Base-by-base conservation (phyloP, 805 yeast genomes). In the Metschnikowia hibisci region DNA sequence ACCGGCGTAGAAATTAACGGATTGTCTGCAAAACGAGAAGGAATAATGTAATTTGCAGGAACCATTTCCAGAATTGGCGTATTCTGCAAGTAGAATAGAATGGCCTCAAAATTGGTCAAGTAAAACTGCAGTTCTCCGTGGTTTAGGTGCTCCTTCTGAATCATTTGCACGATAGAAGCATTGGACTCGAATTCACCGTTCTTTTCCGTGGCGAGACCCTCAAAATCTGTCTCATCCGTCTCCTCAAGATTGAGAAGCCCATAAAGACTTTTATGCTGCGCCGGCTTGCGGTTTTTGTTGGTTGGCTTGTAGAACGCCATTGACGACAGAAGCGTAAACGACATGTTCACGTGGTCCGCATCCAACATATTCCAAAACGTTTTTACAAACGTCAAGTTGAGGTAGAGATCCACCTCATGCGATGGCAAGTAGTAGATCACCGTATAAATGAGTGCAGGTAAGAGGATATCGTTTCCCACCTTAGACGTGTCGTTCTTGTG, bases 41-140 rank as follows among this genome's bases (percentile, higher is more conserved):
- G 48, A 11, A 46, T 32, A 2, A 35, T 32, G 31, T 35, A 34
- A 10, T 32, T 43, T 10, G 15, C 37, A 0, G 52, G 53, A 11
- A 45, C 53, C 18, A 69, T 54, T 32, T 66, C 73, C 13, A 51
- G 46, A 11, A 67, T 47, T 1, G 71, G 63, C 5, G 68, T 62
- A 36, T 63, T 67, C 44, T 66, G 62, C 29, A 69, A 53, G 51
- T 63, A 70, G 34, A 55, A 61, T 11, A 68, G 53, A 13, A 66
- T 61, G 3, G 75, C 75, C 42, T 70, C 75, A 41, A 69, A 64
- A 48, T 70, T 70, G 3, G 74, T 69, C 25, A 69, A 53, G 47
- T 67, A 69, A 44, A 60, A 70, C 37, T 59, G 58, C 29, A 63
- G 46, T 45, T 69, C 75, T 1, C 74, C 73, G 23, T 57, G 60